phyloP scores from a whole-genome alignment of 257 asterid genomes.

The Solanum stenotomum region DNA sequence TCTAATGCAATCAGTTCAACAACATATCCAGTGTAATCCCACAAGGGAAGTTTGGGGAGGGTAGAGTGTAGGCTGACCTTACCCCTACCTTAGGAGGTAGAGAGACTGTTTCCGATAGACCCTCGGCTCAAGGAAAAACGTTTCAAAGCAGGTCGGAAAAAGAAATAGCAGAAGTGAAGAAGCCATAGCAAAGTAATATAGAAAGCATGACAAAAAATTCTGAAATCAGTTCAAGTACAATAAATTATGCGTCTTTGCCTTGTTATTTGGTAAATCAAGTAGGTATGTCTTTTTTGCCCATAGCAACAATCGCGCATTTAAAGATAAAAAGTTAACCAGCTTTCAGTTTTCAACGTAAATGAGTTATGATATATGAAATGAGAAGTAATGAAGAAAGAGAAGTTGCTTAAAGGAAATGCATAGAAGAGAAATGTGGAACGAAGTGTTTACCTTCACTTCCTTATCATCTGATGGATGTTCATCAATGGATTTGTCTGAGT shows the following conservation, averaged over 20 bases:
- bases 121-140: neutral
- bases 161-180: neutral
- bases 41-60: neutral
- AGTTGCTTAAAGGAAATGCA: neutral
- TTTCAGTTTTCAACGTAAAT: neutral
- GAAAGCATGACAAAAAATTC: neutral
- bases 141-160: neutral
- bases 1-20: neutral
- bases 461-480: constrained; percentile 24
- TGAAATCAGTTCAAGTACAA: neutral
- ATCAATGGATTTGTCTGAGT: constrained; percentile 19
- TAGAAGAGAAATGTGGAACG: neutral
- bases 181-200: neutral
- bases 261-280: neutral
- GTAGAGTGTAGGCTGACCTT: neutral
- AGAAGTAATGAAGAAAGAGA: neutral
- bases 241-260: neutral
- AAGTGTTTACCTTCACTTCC: constrained; percentile 41
- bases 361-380: neutral
- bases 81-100: neutral
- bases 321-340: neutral
- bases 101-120: neutral
- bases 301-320: neutral
- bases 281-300: neutral
- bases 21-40: neutral